Percentiles rank a stretch among this genome's conserved stretches.
phyloP scores from a whole-genome alignment of 1,284 basidiomycete species.

The Puccinia brachypodii region DNA sequence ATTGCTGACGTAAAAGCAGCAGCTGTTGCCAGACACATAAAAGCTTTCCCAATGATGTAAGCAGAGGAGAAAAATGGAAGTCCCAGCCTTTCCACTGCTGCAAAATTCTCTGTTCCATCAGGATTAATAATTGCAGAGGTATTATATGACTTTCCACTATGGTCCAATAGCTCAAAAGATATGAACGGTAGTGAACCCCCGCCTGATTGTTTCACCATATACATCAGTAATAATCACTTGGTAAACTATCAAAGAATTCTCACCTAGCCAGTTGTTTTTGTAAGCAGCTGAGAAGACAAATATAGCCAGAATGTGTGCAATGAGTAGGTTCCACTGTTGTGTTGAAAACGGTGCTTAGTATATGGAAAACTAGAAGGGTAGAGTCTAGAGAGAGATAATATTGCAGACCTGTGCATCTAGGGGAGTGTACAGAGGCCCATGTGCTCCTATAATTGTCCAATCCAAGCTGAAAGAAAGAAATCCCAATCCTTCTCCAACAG shows the following conservation, averaged over 20 bases:
- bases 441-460: slow-evolving; percentile 40
- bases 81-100: slow-evolving; percentile 20
- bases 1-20: slow-evolving; percentile 40
- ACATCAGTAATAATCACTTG: neutral
- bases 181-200: slow-evolving; percentile 46
- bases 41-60: slow-evolving; percentile 43
- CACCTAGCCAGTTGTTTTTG: slow-evolving; percentile 43
- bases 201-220: neutral
- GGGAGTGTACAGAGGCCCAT: slow-evolving; percentile 39
- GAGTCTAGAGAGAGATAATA: neutral
- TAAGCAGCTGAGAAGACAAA: slow-evolving; percentile 42
- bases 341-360: neutral
- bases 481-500: slow-evolving; percentile 34
- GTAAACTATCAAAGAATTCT: neutral
- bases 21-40: slow-evolving; percentile 37
- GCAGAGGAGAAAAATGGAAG: slow-evolving; percentile 41
- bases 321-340: slow-evolving; percentile 42
- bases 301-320: slow-evolving; percentile 36
- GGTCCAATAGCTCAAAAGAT: slow-evolving; percentile 42
- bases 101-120: slow-evolving; percentile 33
- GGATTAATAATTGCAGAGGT: slow-evolving; percentile 30
- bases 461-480: slow-evolving; percentile 37
- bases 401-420: slow-evolving; percentile 40
- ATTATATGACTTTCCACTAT: slow-evolving; percentile 38
- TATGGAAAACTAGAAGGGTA: neutral